Conservation (phyloP, 2,329 filamentous ascomycete genomes). For the Cryphonectria japonica region DNA sequence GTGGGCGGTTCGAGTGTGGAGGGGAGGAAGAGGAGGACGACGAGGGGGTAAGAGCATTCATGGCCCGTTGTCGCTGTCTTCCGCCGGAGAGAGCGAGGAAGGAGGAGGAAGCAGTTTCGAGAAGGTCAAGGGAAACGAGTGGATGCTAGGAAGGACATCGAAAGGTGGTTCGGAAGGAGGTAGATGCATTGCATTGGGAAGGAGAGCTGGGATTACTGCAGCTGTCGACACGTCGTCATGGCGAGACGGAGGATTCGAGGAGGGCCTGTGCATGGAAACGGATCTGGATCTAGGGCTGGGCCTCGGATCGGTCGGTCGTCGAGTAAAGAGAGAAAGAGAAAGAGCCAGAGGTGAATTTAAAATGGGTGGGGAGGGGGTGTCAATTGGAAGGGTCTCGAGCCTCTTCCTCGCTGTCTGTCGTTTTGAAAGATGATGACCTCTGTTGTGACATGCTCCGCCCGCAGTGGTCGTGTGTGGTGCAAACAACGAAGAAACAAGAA, state of each 20-base stretch:
- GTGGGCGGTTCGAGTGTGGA: conserved; percentile 2
- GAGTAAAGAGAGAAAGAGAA: neutral
- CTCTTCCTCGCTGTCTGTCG: neutral
- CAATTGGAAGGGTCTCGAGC: neutral
- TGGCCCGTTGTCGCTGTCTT: conserved; percentile 13
- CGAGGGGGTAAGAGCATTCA: conserved; percentile 17
- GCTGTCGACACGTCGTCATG: conserved; percentile 2
- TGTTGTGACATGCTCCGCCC: neutral
- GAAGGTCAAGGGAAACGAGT: neutral
- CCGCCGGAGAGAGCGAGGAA: neutral
- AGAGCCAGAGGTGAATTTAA: neutral
- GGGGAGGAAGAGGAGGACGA: conserved; percentile 3
- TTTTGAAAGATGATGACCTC: neutral
- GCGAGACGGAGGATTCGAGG: neutral
- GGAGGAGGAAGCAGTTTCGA: neutral
- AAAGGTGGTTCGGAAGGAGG: neutral
- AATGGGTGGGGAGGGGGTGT: too few species aligned
- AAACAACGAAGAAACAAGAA: neutral
- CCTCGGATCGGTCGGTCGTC: neutral
- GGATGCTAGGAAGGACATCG: neutral
- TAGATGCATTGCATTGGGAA: neutral
- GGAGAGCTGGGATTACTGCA: neutral
- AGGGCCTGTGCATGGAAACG: neutral
- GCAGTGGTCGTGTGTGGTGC: neutral
- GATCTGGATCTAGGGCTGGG: neutral